Conservation (phyloP, 2,329 filamentous ascomycete genomes). For the Chaetothyriales sp. region DNA sequence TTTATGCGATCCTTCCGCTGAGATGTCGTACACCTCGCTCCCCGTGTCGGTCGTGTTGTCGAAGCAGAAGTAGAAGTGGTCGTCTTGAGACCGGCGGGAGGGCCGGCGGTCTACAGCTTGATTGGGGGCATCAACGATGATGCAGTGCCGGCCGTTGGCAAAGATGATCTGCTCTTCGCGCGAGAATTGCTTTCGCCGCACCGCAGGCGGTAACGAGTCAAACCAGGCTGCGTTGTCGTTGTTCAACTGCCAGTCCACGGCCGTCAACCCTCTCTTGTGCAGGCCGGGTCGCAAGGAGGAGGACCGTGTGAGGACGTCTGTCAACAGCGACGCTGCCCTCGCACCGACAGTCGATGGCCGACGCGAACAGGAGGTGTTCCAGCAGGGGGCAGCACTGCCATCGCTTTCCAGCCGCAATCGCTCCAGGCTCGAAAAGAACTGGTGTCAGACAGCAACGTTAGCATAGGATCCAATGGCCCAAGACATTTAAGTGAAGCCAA, state of each 20-base stretch:
- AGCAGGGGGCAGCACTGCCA: conserved; percentile 8
- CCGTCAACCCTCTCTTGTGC: conserved; percentile 6
- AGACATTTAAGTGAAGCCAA: conserved; percentile 9
- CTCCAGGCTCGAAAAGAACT: conserved; percentile 23
- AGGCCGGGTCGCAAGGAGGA: conserved; percentile 3
- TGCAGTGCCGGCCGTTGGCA: conserved; percentile 37
- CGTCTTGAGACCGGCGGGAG: not conserved
- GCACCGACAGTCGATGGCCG: not conserved
- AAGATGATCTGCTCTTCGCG: conserved; percentile 54
- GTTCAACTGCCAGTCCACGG: conserved; percentile 4
- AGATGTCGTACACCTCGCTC: not conserved
- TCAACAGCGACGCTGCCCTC: conserved; percentile 4
- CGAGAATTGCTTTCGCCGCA: conserved; percentile 55
- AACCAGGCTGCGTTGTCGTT: conserved; percentile 43
- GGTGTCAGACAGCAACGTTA: conserved; percentile 16
- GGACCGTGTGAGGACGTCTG: conserved; percentile 3
- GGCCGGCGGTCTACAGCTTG: conserved; percentile 35
- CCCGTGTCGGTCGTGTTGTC: not conserved
- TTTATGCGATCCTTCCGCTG: too few relatives aligned
- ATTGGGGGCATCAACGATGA: conserved; percentile 44
- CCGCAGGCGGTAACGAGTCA: conserved; percentile 54
- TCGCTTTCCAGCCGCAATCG: conserved; percentile 20
- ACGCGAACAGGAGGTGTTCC: conserved; percentile 5
- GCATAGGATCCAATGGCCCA: conserved; percentile 9
- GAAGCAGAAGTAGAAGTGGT: not conserved